Evolutionary conservation across 2,329 filamentous ascomycete genomes (phyloP), one percentile per base, ranked within the genome.

Genomic region (Dothistroma septosporum): DNA sequence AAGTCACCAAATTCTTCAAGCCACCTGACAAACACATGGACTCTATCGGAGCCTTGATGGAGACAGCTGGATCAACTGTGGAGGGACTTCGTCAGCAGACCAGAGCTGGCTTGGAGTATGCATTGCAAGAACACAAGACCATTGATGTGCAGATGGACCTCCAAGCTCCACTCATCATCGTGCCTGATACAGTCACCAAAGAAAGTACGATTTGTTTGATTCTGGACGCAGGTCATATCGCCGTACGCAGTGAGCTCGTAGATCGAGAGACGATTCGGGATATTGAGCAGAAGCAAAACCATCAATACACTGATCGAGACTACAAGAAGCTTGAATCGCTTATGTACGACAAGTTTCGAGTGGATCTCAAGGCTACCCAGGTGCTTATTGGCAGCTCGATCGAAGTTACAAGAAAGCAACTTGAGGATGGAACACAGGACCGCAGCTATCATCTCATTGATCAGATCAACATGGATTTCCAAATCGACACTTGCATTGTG

Each of bases 11-110:
- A 68, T 99, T 99, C 79, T 99, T 99, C 80, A 89, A 93, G 64
- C 94, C 94, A 0, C 95, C 94, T 0, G 92, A 97, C 74, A 85
- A 92, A 55, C 95, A 99, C 73, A 97, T 99, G 92, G 94, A 99
- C 73, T 99, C 94, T 10, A 97, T 99, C 68, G 89, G 87, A 12
- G 95, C 94, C 1, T 82, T 99, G 59, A 91, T 99, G 87, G 95
- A 99, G 75, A 91, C 89, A 52, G 94, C 94, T 5, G 92, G 94
- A 24, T 93, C 93, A 1, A 99, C 94, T 0, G 93, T 99, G 0
- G 93, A 99, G 76, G 93, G 92, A 8, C 82, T 99, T 61, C 85
- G 95, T 35, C 92, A 97, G 74, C 95, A 99, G 77, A 99, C 95
- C 4, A 85, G 95, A 73, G 93, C 94, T 54, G 93, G 94, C 28